Evolutionary conservation across 257 asterid species (phyloP), one percentile per base, ranked within the genome.

Genomic region (Schizonepeta tenuifolia): DNA sequence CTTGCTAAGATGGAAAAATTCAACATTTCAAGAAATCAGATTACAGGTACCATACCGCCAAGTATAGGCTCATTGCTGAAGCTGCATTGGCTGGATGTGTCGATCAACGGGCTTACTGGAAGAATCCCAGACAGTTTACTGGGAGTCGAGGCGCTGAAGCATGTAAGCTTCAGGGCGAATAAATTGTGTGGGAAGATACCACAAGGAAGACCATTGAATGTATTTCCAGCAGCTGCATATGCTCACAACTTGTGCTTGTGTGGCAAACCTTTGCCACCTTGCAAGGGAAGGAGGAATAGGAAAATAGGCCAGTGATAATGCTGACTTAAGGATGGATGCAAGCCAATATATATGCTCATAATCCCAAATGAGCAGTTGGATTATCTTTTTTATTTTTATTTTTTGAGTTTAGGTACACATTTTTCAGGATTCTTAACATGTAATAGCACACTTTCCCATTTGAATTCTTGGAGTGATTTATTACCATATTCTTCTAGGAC

Each of bases 151-250:
- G 75, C 78, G 22, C 53, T 94, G 17, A 86, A 58, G 44, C 97
- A 94, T 67, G 95, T 88, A 65, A 89, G 82, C 81, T 90, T 94
- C 81, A 83, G 97, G 69, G 90, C 86, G 41, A 94, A 94, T 65
- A 83, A 74, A 80, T 60, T 94, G 75, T 89, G 99, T 58, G 99
- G 99, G 58, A 78, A 70, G 84, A 94, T 94, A 35, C 99, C 99
- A n/a, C 96, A 86, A 40, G 88, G 89, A 26, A 83, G 92, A 57
- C 99, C 99, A 8, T 83, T 75, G 6, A 87, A 87, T 54, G 62
- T 88, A 13, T 94, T 89, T 75, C 90, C 82, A 17, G 81, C 85
- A 70, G 82, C 80, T 40, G 91, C 97, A 51, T 94, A 94, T 82
- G 88, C 89, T 58, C 90, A 91, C 56, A 91, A 94, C 69, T 59